Conservation (phyloP, 345 rosid species). For the Sisymbrium altissimum region DNA sequence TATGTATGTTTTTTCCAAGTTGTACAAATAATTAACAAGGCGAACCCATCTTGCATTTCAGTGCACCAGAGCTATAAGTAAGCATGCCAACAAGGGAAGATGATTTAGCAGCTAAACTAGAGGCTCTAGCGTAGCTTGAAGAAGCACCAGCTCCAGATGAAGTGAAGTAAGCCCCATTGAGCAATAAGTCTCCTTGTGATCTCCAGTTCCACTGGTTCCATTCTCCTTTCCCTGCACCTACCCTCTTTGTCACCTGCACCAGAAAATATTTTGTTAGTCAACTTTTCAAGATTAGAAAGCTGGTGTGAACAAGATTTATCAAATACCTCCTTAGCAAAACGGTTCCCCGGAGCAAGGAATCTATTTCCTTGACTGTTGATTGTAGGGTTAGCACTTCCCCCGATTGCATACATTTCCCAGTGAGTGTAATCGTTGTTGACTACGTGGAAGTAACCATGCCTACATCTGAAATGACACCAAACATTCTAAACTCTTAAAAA, state of each 20-base stretch:
- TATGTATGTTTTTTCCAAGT: not conserved
- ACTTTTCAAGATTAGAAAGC: not conserved
- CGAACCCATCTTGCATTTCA: constrained; percentile 41
- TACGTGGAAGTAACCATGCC: constrained; percentile 93
- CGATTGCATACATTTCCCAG: constrained; percentile 97
- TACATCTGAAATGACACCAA: constrained; percentile 55
- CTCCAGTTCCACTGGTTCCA: constrained; percentile 66
- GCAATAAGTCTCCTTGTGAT: constrained; percentile 53
- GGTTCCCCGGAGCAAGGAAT: constrained; percentile 73
- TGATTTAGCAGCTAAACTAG: constrained; percentile 58
- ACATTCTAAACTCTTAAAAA: not conserved
- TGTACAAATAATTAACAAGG: constrained; percentile 38
- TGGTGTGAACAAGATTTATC: not conserved
- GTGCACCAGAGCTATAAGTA: constrained; percentile 49
- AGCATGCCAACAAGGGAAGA: constrained; percentile 48
- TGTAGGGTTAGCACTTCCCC: constrained; percentile 95
- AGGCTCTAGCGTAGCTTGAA: constrained; percentile 52
- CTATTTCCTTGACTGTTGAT: constrained; percentile 96
- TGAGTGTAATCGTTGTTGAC: constrained; percentile 96
- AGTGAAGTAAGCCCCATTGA: constrained; percentile 56
- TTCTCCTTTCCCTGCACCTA: not conserved
- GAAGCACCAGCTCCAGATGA: constrained; percentile 45
- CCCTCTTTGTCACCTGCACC: constrained; percentile 52
- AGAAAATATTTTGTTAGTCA: not conserved
- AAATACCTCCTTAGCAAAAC: constrained; percentile 54